Percentiles rank a stretch among this genome's conserved stretches.
Evolutionary conservation across 106 monocot species (phyloP).

Genomic region (Cymbidium sinense): DNA sequence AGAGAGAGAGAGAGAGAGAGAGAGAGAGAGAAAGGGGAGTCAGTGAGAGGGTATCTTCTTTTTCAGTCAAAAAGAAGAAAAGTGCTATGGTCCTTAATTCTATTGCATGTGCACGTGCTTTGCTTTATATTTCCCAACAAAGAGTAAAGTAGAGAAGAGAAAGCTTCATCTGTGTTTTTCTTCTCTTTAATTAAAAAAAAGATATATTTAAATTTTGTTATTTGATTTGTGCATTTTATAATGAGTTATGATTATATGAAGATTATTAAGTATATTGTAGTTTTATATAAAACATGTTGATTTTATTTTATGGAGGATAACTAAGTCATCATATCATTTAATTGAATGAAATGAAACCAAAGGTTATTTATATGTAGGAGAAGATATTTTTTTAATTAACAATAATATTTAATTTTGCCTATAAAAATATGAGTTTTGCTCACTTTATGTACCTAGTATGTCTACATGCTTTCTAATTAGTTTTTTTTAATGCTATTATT

Average conservation of each 20-base stretch:
- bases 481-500: no score
- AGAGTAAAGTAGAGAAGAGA: slow-evolving; percentile 14
- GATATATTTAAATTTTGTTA: neutral
- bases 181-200: neutral
- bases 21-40: neutral
- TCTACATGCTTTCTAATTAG: no score
- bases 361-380: no score
- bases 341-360: no score
- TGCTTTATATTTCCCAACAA: slow-evolving; percentile 23
- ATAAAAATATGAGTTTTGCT: no score
- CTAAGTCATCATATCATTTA: no score
- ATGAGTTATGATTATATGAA: neutral
- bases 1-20: slow-evolving; percentile 6
- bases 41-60: neutral
- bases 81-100: slow-evolving; percentile 9
- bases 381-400: no score
- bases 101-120: slow-evolving; percentile 27
- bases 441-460: no score
- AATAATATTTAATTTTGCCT: no score
- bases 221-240: neutral
- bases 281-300: no score
- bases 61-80: neutral
- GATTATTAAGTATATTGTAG: neutral
- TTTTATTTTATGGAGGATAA: no score
- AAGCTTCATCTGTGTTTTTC: slow-evolving; percentile 6